A percentile compares a stretch with the other conserved stretches of the same genome.
These are phyloP conservation scores for Ceratocystis alfenasii DNA, from an alignment of 2,329 filamentous ascomycete species.

Conservation along the genomic window DNA sequence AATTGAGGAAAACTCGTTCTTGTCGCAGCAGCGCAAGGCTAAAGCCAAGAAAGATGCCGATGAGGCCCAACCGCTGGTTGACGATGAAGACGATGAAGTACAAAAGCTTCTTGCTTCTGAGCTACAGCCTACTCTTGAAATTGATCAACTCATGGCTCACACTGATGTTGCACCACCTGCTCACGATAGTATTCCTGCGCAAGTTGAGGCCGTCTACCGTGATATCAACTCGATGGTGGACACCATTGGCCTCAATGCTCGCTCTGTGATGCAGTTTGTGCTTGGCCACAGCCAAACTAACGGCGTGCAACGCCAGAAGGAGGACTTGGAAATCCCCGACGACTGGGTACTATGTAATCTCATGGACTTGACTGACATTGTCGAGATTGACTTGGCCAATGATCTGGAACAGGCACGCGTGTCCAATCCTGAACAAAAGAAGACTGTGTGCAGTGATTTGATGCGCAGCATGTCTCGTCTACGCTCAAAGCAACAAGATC, in stretches of 20 bases:
- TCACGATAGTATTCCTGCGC: conserved; percentile 46
- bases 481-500: conserved; percentile 62
- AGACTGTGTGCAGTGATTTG: conserved; percentile 56
- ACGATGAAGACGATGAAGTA: conserved; percentile 59
- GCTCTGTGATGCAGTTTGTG: conserved; percentile 54
- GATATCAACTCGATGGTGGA: conserved; percentile 93
- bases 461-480: conserved; percentile 59
- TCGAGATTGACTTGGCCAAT: conserved; percentile 51
- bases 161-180: conserved; percentile 42
- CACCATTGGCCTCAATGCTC: conserved; percentile 71
- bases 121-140: conserved; percentile 46
- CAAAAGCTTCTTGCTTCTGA: conserved; percentile 50
- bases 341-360: conserved; percentile 70
- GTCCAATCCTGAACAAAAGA: conserved; percentile 54
- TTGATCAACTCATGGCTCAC: conserved; percentile 58
- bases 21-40: conserved; percentile 40
- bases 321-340: conserved; percentile 57
- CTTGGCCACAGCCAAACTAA: conserved; percentile 53
- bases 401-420: conserved; percentile 58
- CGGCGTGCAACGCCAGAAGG: conserved; percentile 39
- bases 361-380: conserved; percentile 50
- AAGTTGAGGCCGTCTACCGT: conserved; percentile 57
- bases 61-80: conserved; percentile 45
- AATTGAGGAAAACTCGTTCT: conserved; percentile 36
- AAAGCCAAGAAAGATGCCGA: conserved; percentile 46